Percentiles rank a stretch among this genome's conserved stretches.
These are phyloP conservation scores for Suillus tomentosus DNA, from an alignment of 768 basidiomycete species.

Conservation along the genomic window DNA sequence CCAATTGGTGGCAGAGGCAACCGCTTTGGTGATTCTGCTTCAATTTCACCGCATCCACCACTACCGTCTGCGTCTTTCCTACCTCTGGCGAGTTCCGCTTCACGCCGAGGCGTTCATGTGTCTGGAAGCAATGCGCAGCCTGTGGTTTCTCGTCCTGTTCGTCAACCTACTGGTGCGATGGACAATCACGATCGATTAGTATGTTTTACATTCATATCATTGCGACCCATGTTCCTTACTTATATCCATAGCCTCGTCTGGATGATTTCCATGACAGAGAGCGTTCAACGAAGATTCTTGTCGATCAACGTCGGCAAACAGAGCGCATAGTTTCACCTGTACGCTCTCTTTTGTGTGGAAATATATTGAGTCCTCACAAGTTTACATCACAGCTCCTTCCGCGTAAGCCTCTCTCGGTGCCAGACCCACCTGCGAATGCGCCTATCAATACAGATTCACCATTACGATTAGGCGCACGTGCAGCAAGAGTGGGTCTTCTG, in stretches of 20 bases:
- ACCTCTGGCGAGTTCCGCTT: background rate
- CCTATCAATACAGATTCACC: background rate
- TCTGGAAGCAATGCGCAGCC: conserved; percentile 26
- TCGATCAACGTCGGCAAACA: conserved; percentile 16
- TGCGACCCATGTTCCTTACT: conserved; percentile 14
- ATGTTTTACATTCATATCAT: background rate
- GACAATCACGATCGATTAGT: conserved; percentile 28
- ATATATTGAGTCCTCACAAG: too few species aligned
- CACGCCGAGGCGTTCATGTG: conserved; percentile 6
- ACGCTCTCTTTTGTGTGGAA: conserved; percentile 5
- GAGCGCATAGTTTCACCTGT: conserved; percentile 26
- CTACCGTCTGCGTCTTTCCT: background rate
- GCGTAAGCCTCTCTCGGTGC: background rate
- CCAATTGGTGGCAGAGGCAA: conserved; percentile 30
- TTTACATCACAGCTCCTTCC: background rate
- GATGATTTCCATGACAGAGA: conserved; percentile 13
- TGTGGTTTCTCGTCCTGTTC: conserved; percentile 20
- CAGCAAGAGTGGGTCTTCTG: background rate
- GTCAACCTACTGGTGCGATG: conserved; percentile 7
- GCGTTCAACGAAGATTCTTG: conserved; percentile 9
- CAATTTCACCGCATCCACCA: conserved; percentile 13
- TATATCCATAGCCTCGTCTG: conserved; percentile 17
- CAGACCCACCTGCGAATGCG: background rate
- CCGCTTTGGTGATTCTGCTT: conserved; percentile 23
- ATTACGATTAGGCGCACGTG: background rate